A percentile compares a stretch with the other conserved stretches of the same genome.
phyloP scores from a whole-genome alignment of 2,329 filamentous ascomycete genomes.

The Aspergillus sp. region DNA sequence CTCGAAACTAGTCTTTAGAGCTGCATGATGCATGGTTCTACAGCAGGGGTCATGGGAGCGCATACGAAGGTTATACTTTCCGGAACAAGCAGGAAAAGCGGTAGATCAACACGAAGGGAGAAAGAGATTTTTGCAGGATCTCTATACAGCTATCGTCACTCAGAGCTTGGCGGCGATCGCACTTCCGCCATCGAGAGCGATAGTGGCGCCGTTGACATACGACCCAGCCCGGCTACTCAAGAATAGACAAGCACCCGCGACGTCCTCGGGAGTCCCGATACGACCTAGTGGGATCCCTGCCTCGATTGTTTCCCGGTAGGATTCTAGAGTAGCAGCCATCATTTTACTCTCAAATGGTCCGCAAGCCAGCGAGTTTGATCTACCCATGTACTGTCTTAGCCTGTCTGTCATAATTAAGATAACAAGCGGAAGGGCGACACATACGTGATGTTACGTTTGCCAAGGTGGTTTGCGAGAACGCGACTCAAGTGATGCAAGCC shows the following conservation, averaged over 20 bases:
- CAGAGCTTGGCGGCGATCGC: slow-evolving; percentile 43
- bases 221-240: slow-evolving; percentile 66
- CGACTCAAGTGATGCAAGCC: slow-evolving; percentile 55
- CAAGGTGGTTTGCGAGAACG: slow-evolving; percentile 52
- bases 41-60: neutral
- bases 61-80: neutral
- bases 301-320: slow-evolving; percentile 50
- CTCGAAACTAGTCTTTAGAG: neutral
- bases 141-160: slow-evolving; percentile 1
- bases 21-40: neutral
- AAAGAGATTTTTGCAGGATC: neutral
- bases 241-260: slow-evolving; percentile 71
- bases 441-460: slow-evolving; percentile 53
- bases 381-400: slow-evolving; percentile 36
- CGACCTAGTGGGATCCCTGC: slow-evolving; percentile 63
- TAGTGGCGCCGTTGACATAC: slow-evolving; percentile 65
- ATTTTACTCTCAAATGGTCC: slow-evolving; percentile 62
- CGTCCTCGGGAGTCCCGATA: slow-evolving; percentile 67
- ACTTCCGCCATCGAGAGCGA: slow-evolving; percentile 61
- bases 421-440: slow-evolving; percentile 25
- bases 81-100: neutral
- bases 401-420: neutral
- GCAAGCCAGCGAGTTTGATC: slow-evolving; percentile 67
- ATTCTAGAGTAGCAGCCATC: slow-evolving; percentile 54
- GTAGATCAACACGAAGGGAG: neutral